These are phyloP conservation scores for Thielaviopsis musarum DNA, from an alignment of 2,329 filamentous ascomycete genomes.

Conservation along the genomic window DNA sequence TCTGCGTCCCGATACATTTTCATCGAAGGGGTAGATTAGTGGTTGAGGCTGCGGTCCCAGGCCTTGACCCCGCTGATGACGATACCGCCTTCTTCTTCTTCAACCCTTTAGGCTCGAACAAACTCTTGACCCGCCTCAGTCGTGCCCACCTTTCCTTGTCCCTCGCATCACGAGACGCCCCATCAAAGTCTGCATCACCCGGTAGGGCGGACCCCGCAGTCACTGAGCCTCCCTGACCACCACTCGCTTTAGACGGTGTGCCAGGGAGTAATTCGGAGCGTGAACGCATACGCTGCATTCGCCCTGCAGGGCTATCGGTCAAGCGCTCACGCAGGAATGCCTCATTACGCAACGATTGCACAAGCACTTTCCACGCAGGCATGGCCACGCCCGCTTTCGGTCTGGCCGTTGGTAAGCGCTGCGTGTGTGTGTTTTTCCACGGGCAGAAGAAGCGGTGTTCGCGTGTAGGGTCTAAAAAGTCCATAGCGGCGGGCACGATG, in stretches of 20 bases:
- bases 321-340: slow-evolving; percentile 28
- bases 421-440: slow-evolving; percentile 50
- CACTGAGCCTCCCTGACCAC: background rate
- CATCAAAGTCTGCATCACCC: slow-evolving; percentile 10
- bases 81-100: slow-evolving; percentile 31
- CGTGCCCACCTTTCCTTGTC: slow-evolving; percentile 62
- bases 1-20: too few relatives aligned
- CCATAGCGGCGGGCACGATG: slow-evolving; percentile 43
- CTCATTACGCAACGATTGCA: slow-evolving; percentile 40
- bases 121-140: slow-evolving; percentile 51
- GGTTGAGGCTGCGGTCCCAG: slow-evolving; percentile 20
- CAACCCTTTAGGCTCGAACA: slow-evolving; percentile 48
- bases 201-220: slow-evolving; percentile 13
- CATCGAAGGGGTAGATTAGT: slow-evolving; percentile 1
- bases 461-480: slow-evolving; percentile 47
- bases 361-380: slow-evolving; percentile 38
- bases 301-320: background rate
- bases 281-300: slow-evolving; percentile 9
- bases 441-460: slow-evolving; percentile 76
- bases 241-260: slow-evolving; percentile 15
- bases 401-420: slow-evolving; percentile 27
- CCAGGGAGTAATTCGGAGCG: slow-evolving; percentile 4
- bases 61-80: slow-evolving; percentile 19
- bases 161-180: slow-evolving; percentile 33
- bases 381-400: slow-evolving; percentile 21